These are phyloP conservation scores for Pythium utonaiense DNA, from an alignment of 352 stramenopile species.

Conservation along the genomic window DNA sequence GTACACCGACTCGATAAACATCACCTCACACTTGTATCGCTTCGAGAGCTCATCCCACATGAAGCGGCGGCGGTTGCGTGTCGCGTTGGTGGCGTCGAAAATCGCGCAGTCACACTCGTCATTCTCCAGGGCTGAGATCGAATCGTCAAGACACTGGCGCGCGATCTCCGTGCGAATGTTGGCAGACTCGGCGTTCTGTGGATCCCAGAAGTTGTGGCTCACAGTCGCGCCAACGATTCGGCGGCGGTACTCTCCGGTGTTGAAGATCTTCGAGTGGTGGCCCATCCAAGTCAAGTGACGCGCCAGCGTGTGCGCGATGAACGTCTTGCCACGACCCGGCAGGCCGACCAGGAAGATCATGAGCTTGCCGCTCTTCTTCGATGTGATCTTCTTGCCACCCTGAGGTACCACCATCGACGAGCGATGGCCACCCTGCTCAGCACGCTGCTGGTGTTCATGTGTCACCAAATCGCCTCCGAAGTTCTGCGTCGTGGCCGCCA, in stretches of 20 bases:
- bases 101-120: slow-evolving; percentile 77
- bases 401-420: slow-evolving; percentile 44
- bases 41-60: slow-evolving; percentile 48
- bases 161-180: slow-evolving; percentile 67
- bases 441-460: slow-evolving; percentile 68
- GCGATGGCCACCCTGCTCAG: slow-evolving; percentile 65
- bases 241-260: slow-evolving; percentile 79
- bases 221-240: slow-evolving; percentile 59
- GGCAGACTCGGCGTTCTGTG: slow-evolving; percentile 65
- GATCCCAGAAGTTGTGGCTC: slow-evolving; percentile 81
- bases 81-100: slow-evolving; percentile 84
- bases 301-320: slow-evolving; percentile 78
- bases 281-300: slow-evolving; percentile 86
- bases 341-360: slow-evolving; percentile 81
- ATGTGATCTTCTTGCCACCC: slow-evolving; percentile 31
- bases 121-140: slow-evolving; percentile 57
- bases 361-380: slow-evolving; percentile 59
- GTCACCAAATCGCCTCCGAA: slow-evolving; percentile 83
- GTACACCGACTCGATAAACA: slow-evolving; percentile 84
- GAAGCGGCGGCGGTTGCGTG: slow-evolving; percentile 57
- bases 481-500: slow-evolving; percentile 80
- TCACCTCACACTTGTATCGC: slow-evolving; percentile 74
- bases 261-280: slow-evolving; percentile 78
- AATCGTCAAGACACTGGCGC: slow-evolving; percentile 68
- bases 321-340: slow-evolving; percentile 79